phyloP scores from a whole-genome alignment of 768 basidiomycete genomes.

The Cantharellus anzutake region DNA sequence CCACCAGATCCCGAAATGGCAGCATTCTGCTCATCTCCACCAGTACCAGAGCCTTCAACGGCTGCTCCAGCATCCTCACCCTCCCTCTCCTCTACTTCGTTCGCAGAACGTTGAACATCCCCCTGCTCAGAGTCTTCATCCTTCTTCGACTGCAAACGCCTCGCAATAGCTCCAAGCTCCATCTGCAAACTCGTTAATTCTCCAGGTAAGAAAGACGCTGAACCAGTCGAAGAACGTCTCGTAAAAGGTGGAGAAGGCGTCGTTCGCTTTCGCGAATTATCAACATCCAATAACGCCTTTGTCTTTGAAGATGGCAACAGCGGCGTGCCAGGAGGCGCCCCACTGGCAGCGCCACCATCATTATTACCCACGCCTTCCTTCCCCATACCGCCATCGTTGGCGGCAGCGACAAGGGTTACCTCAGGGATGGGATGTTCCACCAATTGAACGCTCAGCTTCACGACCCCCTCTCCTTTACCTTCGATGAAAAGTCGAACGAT shows the following conservation, averaged over 20 bases:
- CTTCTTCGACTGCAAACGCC: not conserved
- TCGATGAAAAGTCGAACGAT: no score
- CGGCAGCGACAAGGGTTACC: not conserved
- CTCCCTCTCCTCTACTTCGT: not conserved
- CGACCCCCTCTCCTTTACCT: no score
- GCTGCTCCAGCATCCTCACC: not conserved
- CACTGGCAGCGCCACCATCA: no score
- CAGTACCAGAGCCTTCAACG: not conserved
- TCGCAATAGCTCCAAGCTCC: not conserved
- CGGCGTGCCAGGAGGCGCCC: not conserved
- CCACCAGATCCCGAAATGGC: not conserved
- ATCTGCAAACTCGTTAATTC: not conserved
- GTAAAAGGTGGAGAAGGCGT: not conserved
- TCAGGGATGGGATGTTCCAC: not conserved
- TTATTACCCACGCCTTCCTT: no score
- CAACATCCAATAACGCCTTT: not conserved
- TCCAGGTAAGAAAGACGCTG: not conserved
- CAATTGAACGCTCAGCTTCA: not conserved
- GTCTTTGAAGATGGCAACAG: not conserved
- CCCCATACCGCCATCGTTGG: not conserved
- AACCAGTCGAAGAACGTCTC: not conserved
- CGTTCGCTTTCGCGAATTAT: not conserved
- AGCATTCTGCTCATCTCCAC: not conserved
- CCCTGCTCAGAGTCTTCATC: no score
- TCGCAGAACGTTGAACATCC: no score